Conservation (phyloP, 169 alveolate genomes). For the Eimeria brunetti region DNA sequence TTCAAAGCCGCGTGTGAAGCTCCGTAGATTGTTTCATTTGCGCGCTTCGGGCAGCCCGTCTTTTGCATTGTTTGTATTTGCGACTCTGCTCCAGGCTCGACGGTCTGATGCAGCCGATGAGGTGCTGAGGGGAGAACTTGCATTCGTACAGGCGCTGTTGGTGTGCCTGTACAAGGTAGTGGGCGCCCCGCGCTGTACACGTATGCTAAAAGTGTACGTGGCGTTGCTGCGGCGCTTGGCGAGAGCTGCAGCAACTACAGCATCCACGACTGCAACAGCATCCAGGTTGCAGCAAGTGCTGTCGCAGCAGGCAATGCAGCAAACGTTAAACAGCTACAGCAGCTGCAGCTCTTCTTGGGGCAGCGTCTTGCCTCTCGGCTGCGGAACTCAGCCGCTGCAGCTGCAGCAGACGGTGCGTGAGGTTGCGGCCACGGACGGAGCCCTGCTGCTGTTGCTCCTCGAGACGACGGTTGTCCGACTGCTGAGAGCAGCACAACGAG, state of each 20-base stretch:
- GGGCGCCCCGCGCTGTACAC: slow-evolving; percentile 36
- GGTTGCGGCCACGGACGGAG: slow-evolving; percentile 32
- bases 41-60: background rate
- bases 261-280: slow-evolving; percentile 9
- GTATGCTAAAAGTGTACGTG: slow-evolving; percentile 27
- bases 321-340: background rate
- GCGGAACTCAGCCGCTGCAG: slow-evolving; percentile 32
- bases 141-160: slow-evolving; percentile 32
- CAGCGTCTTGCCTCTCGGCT: slow-evolving; percentile 36
- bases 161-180: slow-evolving; percentile 20
- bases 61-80: background rate
- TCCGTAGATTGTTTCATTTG: background rate
- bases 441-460: background rate
- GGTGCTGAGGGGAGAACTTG: slow-evolving; percentile 10
- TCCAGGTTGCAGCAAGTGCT: slow-evolving; percentile 27
- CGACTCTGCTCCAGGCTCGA: background rate
- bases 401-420: slow-evolving; percentile 32
- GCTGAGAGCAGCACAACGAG: slow-evolving; percentile 38
- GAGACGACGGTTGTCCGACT: slow-evolving; percentile 21
- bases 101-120: slow-evolving; percentile 21
- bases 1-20: background rate
- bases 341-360: slow-evolving; percentile 51
- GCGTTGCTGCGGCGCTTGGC: slow-evolving; percentile 62
- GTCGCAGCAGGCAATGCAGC: slow-evolving; percentile 48
- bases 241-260: slow-evolving; percentile 35